Evolutionary conservation across 352 stramenopile genomes (phyloP), one percentile per base, ranked within the genome.

Genomic region (Phytophthora sp.): DNA sequence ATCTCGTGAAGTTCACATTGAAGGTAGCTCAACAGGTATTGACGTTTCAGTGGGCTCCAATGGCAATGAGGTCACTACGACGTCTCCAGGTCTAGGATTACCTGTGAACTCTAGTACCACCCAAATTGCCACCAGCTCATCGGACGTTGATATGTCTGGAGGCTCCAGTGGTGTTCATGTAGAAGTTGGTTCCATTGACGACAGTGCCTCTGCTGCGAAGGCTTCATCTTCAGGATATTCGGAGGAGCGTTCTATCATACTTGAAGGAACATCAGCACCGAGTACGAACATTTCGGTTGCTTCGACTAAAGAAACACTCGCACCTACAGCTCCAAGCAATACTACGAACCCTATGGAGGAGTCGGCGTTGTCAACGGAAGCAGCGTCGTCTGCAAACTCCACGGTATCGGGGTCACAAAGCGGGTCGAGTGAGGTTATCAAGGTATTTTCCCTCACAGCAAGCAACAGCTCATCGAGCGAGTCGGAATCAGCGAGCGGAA

Each of bases 401-500:
- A 63, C 37, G 18, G 5, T 21, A 6, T 12, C 37, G n/a, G 44
- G 21, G 24, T 64, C 44, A 18, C 23, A 49, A 30, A 67, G 35
- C 13, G 39, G 34, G 13, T 46, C 43, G 5, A 38, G 30, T 18
- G 62, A 73, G n/a, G 28, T 57, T 35, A 35, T 69, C 45, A 53
- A 71, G 58, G 66, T 76, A 6, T 66, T 60, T 13, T 71, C 67
- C 20, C 46, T 72, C 13, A 63, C 63, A 41, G 57, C 56, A 42
- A 67, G 35, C 44, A 74, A 53, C 32, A 69, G 57, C 34, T 61
- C 54, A 11, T 74, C 51, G 23, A 75, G 41, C 60, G 52, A 61
- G 20, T 64, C 46, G 1, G 55, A 66, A 42, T 48, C 56, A 27
- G 21, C 13, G 37, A 66, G 41, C 21, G 45, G 45, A 23, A 69